Percentiles rank a stretch among this genome's conserved stretches.
These are phyloP conservation scores for Paratinospora sagittata DNA, from an alignment of 164 flowering plant species.

Conservation along the genomic window DNA sequence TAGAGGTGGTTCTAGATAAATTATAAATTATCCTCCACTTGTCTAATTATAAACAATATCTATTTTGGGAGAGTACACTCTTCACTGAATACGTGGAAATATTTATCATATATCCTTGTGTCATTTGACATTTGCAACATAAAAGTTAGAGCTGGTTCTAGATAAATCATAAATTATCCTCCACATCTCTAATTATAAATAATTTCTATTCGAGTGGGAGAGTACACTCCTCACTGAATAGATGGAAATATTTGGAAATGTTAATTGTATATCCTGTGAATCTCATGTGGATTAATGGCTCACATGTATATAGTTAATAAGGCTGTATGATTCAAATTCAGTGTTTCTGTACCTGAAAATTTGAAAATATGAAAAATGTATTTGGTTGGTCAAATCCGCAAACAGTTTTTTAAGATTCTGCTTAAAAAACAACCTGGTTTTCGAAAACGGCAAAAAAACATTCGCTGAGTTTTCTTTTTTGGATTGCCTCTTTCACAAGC, in stretches of 20 bases:
- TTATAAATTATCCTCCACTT: not conserved
- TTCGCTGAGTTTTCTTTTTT: too few relatives aligned
- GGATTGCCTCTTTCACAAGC: too few relatives aligned
- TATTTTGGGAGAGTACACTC: not conserved
- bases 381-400: too few relatives aligned
- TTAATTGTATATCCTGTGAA: not conserved
- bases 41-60: not conserved
- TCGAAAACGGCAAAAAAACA: too few relatives aligned
- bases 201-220: not conserved
- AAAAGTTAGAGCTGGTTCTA: not conserved
- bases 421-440: too few relatives aligned
- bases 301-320: too few relatives aligned
- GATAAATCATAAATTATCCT: not conserved
- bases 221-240: not conserved
- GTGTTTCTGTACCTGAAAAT: too few relatives aligned
- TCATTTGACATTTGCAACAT: not conserved
- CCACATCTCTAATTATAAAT: too few relatives aligned
- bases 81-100: not conserved
- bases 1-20: not conserved
- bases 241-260: not conserved
- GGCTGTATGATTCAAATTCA: too few relatives aligned
- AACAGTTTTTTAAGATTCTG: too few relatives aligned
- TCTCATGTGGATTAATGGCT: too few relatives aligned
- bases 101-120: not conserved
- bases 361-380: too few relatives aligned